Conservation (phyloP, 495 filamentous ascomycete species). For the Neurospora sp. region DNA sequence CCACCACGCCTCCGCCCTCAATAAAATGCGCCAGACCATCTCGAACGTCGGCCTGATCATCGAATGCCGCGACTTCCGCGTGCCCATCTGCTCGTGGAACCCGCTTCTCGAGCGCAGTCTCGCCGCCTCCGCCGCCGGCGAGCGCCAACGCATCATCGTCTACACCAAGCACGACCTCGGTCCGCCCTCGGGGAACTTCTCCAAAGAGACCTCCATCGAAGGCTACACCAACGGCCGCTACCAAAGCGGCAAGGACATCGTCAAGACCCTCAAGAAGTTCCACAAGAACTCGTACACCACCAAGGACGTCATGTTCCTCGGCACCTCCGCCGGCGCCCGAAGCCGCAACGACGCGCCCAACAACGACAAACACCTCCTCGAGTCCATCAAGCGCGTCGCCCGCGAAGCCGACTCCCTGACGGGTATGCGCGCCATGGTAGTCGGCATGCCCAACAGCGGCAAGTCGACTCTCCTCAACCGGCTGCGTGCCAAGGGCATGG, state of each 20-base stretch:
- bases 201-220: neutral
- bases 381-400: slow-evolving; percentile 23
- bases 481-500: slow-evolving; percentile 58
- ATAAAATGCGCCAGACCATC: slow-evolving; percentile 76
- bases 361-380: slow-evolving; percentile 16
- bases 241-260: slow-evolving; percentile 2
- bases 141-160: slow-evolving; percentile 63
- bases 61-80: slow-evolving; percentile 89
- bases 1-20: slow-evolving; percentile 77
- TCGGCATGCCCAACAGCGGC: slow-evolving; percentile 95
- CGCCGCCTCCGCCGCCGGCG: slow-evolving; percentile 33
- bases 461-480: slow-evolving; percentile 88
- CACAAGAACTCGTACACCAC: slow-evolving; percentile 16
- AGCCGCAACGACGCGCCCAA: neutral
- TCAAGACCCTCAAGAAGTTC: slow-evolving; percentile 12
- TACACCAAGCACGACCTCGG: slow-evolving; percentile 88
- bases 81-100: slow-evolving; percentile 81
- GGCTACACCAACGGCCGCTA: neutral
- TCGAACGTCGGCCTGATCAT: slow-evolving; percentile 77
- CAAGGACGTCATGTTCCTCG: slow-evolving; percentile 49
- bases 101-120: slow-evolving; percentile 78
- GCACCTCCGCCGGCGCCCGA: slow-evolving; percentile 31
- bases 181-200: slow-evolving; percentile 4
- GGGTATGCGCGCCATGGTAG: slow-evolving; percentile 71
- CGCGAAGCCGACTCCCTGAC: slow-evolving; percentile 23